Percentiles rank a stretch among this genome's conserved stretches.
Evolutionary conservation across 1,284 basidiomycete species (phyloP).

Genomic region (Omphalotus olearius): DNA sequence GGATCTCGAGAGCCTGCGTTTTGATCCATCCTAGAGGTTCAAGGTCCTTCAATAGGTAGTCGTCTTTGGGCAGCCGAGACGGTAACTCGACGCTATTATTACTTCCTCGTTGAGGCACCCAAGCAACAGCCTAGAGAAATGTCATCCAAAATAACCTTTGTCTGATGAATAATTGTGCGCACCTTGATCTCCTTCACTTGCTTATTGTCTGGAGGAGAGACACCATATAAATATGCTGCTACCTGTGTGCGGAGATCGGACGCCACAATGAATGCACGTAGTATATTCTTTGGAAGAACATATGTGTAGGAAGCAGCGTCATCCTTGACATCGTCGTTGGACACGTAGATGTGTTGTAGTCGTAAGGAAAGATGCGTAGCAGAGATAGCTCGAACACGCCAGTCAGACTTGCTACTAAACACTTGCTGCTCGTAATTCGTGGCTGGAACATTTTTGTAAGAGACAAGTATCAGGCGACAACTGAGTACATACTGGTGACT

Average conservation of each 20-base stretch:
- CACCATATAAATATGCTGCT: constrained; percentile 91
- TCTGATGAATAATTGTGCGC: constrained; percentile 2
- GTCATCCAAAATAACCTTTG: constrained; percentile 4
- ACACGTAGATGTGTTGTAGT: constrained; percentile 97
- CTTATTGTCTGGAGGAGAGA: constrained; percentile 92
- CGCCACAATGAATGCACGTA: constrained; percentile 92
- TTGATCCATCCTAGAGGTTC: constrained; percentile 99
- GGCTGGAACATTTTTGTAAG: constrained; percentile 38
- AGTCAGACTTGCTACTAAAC: constrained; percentile 98
- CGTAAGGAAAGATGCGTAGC: constrained; percentile 95
- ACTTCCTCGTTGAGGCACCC: constrained; percentile 95
- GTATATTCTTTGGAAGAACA: constrained; percentile 95
- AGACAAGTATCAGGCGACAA: constrained; percentile 5
- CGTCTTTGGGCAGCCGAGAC: constrained; percentile 82
- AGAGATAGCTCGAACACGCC: constrained; percentile 95
- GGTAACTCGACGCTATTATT: constrained; percentile 93
- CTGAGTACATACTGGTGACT: constrained; percentile 71
- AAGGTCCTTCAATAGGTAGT: constrained; percentile 91
- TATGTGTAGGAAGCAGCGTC: constrained; percentile 93
- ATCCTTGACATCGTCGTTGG: constrained; percentile 98
- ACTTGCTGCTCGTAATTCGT: constrained; percentile 98
- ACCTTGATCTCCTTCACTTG: constrained; percentile 98
- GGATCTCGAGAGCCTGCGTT: constrained; percentile 90
- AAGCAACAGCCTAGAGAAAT: constrained; percentile 68
- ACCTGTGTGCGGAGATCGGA: constrained; percentile 96